Conservation (phyloP, 2,329 filamentous ascomycete genomes). For the Ceratocystis cubensis region DNA sequence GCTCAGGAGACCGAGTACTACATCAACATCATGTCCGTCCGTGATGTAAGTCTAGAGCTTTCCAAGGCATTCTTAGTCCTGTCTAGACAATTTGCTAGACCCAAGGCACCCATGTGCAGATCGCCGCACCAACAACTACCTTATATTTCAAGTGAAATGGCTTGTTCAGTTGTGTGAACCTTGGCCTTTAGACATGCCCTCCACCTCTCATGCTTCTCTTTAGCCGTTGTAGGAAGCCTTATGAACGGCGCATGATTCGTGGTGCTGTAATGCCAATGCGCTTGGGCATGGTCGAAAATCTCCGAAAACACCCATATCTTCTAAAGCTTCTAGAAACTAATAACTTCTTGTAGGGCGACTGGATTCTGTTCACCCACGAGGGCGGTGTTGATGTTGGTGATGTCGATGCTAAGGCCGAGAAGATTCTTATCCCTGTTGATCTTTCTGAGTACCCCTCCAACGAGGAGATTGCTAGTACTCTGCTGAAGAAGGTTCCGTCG, state of each 20-base stretch:
- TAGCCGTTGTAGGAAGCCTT: neutral
- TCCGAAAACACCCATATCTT: neutral
- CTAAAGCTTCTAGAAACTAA: conserved; percentile 25
- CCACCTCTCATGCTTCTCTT: neutral
- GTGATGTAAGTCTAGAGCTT: conserved; percentile 64
- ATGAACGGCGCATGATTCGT: neutral
- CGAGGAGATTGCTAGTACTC: conserved; percentile 70
- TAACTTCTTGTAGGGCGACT: conserved; percentile 63
- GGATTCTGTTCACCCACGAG: conserved; percentile 99
- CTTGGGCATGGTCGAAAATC: neutral
- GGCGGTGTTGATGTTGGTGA: conserved; percentile 99
- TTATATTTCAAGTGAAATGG: neutral
- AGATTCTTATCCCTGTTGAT: conserved; percentile 94
- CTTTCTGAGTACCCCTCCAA: conserved; percentile 91
- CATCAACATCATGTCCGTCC: conserved; percentile 99
- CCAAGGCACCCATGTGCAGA: no score
- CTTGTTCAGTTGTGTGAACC: neutral
- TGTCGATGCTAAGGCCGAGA: conserved; percentile 97
- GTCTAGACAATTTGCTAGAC: neutral
- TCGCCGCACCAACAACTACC: neutral
- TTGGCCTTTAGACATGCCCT: neutral
- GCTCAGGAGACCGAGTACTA: conserved; percentile 95
- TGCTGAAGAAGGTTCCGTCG: conserved; percentile 87
- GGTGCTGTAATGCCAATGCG: neutral
- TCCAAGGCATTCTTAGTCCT: neutral